Base-by-base conservation (phyloP, 1,284 basidiomycete genomes). In the Fomitiporia mediterranea region DNA sequence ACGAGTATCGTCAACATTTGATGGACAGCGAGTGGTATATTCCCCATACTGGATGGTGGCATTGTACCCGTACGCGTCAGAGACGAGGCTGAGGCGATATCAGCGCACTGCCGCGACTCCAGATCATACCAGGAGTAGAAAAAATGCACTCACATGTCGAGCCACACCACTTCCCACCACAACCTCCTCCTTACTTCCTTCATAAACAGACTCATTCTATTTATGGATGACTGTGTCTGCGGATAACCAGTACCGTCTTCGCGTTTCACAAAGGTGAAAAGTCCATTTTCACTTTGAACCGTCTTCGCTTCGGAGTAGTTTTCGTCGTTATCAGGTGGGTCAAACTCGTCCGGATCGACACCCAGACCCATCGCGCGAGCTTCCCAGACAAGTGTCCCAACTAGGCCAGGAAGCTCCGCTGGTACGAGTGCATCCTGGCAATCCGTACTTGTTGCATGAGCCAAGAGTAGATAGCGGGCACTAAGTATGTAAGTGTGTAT, bases 381-480 rank as follows among this genome's bases (percentile, higher is more conserved):
- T 5, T 80, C 67, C 60, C 80, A 83, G 46, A 87, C 77, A 70
- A 86, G 76, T 69, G 86, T 84, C 23, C 83, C 83, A 13, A 88
- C 74, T 77, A 84, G 58, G 9, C 52, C 48, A 43, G 39, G 35
- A 43, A 49, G 39, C 32, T 58, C 56, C 11, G 44, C 15, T 8
- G 56, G 52, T 17, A 49, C 28, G 19, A 49, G 17, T n/a, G 51
- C 27, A 21, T 35, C 43, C 23, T 42, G 9, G 5, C 15, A 23
- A 13, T 27, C 47, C 25, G 5, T 17, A 17, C 54, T 51, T 35
- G 38, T 73, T 35, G 76, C 74, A 57, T 78, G 49, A 11, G 56
- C 75, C 60, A 79, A 34, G 13, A 57, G 23, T 37, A 53, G 32
- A 30, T 57, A 57, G 17, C 43, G 40, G 15, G 39, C 50, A 17